These are phyloP conservation scores for Coffea canephora DNA, from an alignment of 257 asterid genomes.

Conservation along the genomic window DNA sequence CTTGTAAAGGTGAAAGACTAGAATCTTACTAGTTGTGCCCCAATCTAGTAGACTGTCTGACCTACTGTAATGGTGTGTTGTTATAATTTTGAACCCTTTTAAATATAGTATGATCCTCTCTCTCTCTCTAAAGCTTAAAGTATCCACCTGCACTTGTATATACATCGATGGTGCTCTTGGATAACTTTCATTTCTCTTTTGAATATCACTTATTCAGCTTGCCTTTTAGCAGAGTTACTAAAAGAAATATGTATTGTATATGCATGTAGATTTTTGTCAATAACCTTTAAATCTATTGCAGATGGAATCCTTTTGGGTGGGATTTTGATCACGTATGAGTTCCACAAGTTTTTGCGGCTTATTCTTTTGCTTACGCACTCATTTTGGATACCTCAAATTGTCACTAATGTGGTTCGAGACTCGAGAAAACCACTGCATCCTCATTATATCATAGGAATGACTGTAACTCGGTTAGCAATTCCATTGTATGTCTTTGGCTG, in stretches of 20 bases:
- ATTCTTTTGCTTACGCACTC: slow-evolving; percentile 87
- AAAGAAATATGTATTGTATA: not conserved
- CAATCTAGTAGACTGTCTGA: not conserved
- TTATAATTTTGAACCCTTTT: not conserved
- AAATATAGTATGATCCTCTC: not conserved
- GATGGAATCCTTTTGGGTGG: slow-evolving; percentile 95
- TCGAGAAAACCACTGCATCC: slow-evolving; percentile 94
- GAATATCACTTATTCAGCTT: not conserved
- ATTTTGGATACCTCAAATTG: slow-evolving; percentile 92
- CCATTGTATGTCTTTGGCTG: slow-evolving; percentile 89
- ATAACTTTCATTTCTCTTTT: not conserved
- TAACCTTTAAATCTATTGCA: slow-evolving; percentile 40
- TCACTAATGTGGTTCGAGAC: slow-evolving; percentile 73
- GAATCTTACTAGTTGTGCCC: not conserved
- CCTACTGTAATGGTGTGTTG: not conserved
- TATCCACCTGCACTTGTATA: not conserved
- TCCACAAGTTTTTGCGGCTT: slow-evolving; percentile 64
- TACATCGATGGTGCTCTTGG: not conserved
- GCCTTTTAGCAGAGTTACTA: not conserved
- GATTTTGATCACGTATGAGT: slow-evolving; percentile 83
- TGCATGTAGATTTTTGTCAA: not conserved
- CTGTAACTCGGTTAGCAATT: slow-evolving; percentile 76
- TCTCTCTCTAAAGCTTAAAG: not conserved
- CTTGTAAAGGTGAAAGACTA: not conserved
- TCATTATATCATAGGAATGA: slow-evolving; percentile 87